Conservation (phyloP, 2,329 filamentous ascomycete species). For the Penicillium griseofulvum region DNA sequence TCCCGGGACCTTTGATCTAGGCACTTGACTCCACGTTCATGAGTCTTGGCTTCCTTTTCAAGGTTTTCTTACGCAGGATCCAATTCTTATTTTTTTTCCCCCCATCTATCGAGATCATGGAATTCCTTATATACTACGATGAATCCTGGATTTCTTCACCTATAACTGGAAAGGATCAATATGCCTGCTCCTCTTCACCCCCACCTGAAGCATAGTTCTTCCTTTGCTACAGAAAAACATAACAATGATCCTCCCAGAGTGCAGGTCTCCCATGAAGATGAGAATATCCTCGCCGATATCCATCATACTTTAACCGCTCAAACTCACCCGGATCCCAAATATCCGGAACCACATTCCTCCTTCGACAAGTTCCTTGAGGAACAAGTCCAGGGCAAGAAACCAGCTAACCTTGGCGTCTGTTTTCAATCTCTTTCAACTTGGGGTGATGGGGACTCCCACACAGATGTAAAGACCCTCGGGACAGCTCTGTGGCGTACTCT, state of each 20-base stretch:
- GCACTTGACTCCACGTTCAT: background rate
- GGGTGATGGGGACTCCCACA: conserved; percentile 61
- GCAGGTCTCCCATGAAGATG: conserved; percentile 30
- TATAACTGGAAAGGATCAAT: conserved; percentile 7
- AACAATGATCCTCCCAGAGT: conserved; percentile 22
- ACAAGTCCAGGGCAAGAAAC: conserved; percentile 63
- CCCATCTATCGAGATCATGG: background rate
- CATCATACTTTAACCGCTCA: conserved; percentile 31
- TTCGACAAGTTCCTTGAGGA: conserved; percentile 67
- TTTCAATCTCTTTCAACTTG: conserved; percentile 71
- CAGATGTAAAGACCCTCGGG: conserved; percentile 66
- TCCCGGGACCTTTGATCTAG: too few species aligned
- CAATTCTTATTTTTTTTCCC: background rate
- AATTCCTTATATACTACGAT: background rate
- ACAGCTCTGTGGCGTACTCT: conserved; percentile 72
- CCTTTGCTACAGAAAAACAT: conserved; percentile 17
- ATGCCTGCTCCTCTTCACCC: conserved; percentile 32
- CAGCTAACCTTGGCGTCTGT: conserved; percentile 70
- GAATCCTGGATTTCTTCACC: background rate
- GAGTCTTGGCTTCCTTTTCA: background rate
- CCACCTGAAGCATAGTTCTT: conserved; percentile 20
- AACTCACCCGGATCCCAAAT: conserved; percentile 12
- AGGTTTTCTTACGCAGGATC: background rate
- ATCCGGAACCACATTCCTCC: conserved; percentile 55
- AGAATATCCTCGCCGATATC: conserved; percentile 31